Evolutionary conservation across 2,329 filamentous ascomycete genomes (phyloP), one percentile per base, ranked within the genome.

Genomic region (Arachnomyces sp.): DNA sequence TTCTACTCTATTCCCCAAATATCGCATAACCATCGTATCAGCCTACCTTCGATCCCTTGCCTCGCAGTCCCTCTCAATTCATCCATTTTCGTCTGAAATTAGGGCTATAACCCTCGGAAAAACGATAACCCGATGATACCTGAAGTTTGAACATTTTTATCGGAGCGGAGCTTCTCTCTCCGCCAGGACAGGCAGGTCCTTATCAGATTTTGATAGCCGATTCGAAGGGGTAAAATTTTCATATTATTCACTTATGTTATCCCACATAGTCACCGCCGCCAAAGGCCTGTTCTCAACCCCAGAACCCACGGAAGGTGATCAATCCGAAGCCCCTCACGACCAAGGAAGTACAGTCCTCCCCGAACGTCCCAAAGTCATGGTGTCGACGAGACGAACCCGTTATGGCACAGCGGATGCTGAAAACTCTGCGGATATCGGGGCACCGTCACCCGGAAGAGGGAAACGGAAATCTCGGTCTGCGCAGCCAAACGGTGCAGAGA

Each of bases 201-300:
- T 41, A 30, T 35, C 20, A 13, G 37, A 28, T 32, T 42, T 28
- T 28, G 28, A 31, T 35, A 25, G 17, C 16, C 31, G 29, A 30
- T 37, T 25, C n/a, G n/a, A n/a, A n/a, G 13, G 15, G 15, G 15
- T 30, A 28, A 32, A 28, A 25, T 42, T 36, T 29, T 28, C 40
- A 28, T n/a, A 42, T 36, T 32, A 20, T 37, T 36, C 39, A 50
- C 57, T 51, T 60, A 66, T 66, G 64, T 64, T 66, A 43, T 59
- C 63, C 35, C 56, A 66, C 28, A 32, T 66, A 39, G 56, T 66
- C 38, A 65, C 60, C 36, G 60, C 60, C 45, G 64, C 64, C 44
- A 64, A 63, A 51, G 61, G 63, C 49, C 46, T 66, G 47, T 64
- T 65, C 43, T 47, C 53, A 47, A 57, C 53, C 52, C 52, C 53